A percentile compares a stretch with the other conserved stretches of the same genome.
Conservation (phyloP, 225 moss, liverwort and hornwort species). For the Lunularia cruciata region DNA sequence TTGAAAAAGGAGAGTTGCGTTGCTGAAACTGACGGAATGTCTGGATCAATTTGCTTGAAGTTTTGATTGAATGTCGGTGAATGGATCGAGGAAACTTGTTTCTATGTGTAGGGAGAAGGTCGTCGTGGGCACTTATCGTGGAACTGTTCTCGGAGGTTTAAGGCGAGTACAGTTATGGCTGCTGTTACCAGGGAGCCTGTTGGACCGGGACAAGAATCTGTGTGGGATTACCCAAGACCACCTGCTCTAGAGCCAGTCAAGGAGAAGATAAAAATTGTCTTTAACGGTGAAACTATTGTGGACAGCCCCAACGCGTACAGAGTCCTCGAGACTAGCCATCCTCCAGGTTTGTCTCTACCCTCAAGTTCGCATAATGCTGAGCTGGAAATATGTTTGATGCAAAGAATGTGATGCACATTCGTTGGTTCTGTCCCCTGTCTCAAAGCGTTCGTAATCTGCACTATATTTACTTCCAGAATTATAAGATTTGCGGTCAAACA, state of each 20-base stretch:
- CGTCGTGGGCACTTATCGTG: background rate
- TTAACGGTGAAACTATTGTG: conserved; percentile 62
- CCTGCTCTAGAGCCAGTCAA: conserved; percentile 63
- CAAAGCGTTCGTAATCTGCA: no score
- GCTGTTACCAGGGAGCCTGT: conserved; percentile 47
- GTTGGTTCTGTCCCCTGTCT: no score
- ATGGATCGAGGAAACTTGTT: no score
- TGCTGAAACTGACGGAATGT: no score
- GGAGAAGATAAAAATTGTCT: conserved; percentile 61
- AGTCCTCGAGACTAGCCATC: conserved; percentile 86
- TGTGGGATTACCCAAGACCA: conserved; percentile 90
- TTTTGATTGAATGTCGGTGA: background rate
- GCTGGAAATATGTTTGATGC: no score
- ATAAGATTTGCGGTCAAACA: no score
- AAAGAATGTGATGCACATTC: no score
- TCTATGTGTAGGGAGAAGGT: background rate
- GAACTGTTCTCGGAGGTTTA: background rate
- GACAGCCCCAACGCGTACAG: conserved; percentile 63
- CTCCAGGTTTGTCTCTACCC: conserved; percentile 54
- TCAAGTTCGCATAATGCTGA: no score
- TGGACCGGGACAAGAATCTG: conserved; percentile 78
- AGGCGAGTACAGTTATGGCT: background rate
- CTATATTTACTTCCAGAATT: no score
- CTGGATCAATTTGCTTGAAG: no score
- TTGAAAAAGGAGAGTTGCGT: no score